These are phyloP conservation scores for Bacterosira constricta DNA, from an alignment of 108 stramenopile genomes.

Conservation along the genomic window DNA sequence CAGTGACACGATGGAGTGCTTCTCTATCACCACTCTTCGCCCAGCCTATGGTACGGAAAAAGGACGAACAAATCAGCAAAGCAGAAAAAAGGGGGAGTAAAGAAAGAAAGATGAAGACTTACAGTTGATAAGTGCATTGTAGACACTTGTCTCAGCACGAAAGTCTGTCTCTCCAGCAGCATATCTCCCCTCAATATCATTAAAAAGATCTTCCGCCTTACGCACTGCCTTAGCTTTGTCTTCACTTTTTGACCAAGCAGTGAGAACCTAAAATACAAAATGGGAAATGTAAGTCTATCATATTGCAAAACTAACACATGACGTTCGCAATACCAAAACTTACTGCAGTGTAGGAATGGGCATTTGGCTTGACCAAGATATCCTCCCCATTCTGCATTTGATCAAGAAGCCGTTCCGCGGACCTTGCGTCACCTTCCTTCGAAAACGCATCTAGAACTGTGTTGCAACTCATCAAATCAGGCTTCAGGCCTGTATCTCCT, in stretches of 20 bases:
- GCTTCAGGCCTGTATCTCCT: slow-evolving; percentile 20
- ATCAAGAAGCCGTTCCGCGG: slow-evolving; percentile 30
- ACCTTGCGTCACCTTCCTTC: slow-evolving; percentile 37
- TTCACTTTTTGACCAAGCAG: slow-evolving; percentile 29
- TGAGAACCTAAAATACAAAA: slow-evolving; percentile 18
- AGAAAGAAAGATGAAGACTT: not conserved
- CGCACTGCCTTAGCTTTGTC: slow-evolving; percentile 32
- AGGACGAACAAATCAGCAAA: too few species aligned
- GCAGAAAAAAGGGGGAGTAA: not conserved
- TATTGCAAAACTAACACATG: not conserved
- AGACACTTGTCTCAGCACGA: slow-evolving; percentile 26
- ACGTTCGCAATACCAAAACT: not conserved
- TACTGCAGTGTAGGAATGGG: slow-evolving; percentile 38
- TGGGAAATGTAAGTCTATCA: not conserved
- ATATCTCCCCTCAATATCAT: slow-evolving; percentile 34
- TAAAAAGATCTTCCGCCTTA: slow-evolving; percentile 37
- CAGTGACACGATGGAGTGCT: slow-evolving; percentile 33
- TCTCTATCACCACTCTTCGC: slow-evolving; percentile 39
- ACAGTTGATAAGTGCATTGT: slow-evolving; percentile 46
- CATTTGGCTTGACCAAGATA: slow-evolving; percentile 8
- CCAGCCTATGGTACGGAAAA: slow-evolving; percentile 18
- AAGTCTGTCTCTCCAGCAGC: slow-evolving; percentile 33
- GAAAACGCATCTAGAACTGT: slow-evolving; percentile 50
- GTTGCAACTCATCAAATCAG: slow-evolving; percentile 48
- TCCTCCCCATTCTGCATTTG: slow-evolving; percentile 25